phyloP scores from a whole-genome alignment of 495 filamentous ascomycete genomes.

The Stereocaulon alpinum region DNA sequence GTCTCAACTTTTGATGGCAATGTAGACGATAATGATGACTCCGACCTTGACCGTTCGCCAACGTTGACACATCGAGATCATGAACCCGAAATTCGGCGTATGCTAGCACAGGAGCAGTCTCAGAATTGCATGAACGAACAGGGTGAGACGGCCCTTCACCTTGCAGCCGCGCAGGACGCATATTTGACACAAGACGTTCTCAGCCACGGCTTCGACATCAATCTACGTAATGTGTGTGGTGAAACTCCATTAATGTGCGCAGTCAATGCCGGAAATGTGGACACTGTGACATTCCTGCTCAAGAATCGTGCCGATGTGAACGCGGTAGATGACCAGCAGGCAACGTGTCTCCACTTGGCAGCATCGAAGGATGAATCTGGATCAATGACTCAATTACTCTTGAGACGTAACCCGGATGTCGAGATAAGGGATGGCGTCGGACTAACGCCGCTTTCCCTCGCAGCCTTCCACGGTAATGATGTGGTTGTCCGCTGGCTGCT shows the following conservation, averaged over 20 bases:
- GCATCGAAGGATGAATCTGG: slow-evolving; percentile 3
- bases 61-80: slow-evolving; percentile 8
- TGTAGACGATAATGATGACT: neutral
- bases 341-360: slow-evolving; percentile 8
- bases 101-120: slow-evolving; percentile 10
- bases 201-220: neutral
- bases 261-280: slow-evolving; percentile 8
- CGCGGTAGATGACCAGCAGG: neutral
- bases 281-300: slow-evolving; percentile 5
- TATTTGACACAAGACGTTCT: slow-evolving; percentile 3
- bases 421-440: slow-evolving; percentile 4
- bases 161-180: slow-evolving; percentile 9
- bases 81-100: slow-evolving; percentile 11
- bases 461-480: slow-evolving; percentile 11
- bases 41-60: slow-evolving; percentile 7
- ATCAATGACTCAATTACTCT: slow-evolving; percentile 12
- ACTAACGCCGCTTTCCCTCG: slow-evolving; percentile 10
- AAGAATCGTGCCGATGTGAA: slow-evolving; percentile 3
- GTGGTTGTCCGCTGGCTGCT: slow-evolving; percentile 1
- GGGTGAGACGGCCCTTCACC: slow-evolving; percentile 10
- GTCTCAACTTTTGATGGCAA: slow-evolving; percentile 7
- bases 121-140: slow-evolving; percentile 5
- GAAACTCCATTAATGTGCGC: slow-evolving; percentile 13
- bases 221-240: slow-evolving; percentile 6
- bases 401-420: slow-evolving; percentile 11